Evolutionary conservation across 169 alveolate species (phyloP).

Genomic region (Plasmodium inui): DNA sequence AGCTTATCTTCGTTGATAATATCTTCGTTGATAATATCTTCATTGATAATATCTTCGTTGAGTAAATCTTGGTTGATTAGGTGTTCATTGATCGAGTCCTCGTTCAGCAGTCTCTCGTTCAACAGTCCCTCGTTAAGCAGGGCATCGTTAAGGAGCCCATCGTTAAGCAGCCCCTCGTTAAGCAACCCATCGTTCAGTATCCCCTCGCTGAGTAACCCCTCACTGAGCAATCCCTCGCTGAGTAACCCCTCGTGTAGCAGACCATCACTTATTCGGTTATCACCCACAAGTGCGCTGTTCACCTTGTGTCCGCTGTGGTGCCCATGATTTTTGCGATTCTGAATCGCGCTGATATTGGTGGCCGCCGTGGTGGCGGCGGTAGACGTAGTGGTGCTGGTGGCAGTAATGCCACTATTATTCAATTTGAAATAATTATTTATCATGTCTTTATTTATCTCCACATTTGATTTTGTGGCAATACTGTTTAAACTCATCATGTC

Average conservation of each 20-base stretch:
- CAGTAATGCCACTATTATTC: constrained; percentile 31
- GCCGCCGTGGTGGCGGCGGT: constrained; percentile 19
- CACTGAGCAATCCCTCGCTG: not conserved
- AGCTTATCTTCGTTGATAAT: not conserved
- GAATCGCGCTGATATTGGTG: not conserved
- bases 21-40: not conserved
- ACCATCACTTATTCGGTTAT: not conserved
- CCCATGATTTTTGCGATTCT: not conserved
- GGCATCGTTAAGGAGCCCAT: not conserved
- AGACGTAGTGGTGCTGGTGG: constrained; percentile 27
- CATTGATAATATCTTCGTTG: not conserved
- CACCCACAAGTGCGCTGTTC: not conserved
- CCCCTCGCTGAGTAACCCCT: not conserved
- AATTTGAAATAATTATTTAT: constrained; percentile 31
- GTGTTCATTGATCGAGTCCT: not conserved
- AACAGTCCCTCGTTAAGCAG: not conserved
- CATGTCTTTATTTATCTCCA: constrained; percentile 27
- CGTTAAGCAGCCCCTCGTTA: not conserved
- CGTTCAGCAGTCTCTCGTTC: not conserved
- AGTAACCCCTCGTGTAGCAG: not conserved
- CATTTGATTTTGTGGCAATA: constrained; percentile 1
- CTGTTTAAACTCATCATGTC: constrained; percentile 1
- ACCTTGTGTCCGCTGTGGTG: not conserved
- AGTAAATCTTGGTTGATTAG: not conserved
- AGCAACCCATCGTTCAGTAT: not conserved